These are phyloP conservation scores for Eucalyptus cladocalyx DNA, from an alignment of 345 rosid species.

Conservation along the genomic window DNA sequence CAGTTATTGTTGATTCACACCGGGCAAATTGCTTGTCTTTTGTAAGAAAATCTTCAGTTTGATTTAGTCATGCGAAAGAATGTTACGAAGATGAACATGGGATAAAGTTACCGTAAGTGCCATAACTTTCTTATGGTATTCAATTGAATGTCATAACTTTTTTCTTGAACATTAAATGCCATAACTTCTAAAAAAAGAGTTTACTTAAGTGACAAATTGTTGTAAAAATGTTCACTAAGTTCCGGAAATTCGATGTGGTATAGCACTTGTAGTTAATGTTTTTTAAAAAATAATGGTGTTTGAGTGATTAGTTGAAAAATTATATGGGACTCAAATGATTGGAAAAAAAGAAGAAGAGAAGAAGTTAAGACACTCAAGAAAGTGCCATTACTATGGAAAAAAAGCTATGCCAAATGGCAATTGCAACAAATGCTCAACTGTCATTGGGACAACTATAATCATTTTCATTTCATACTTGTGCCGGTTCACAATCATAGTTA, in stretches of 20 bases:
- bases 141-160: background rate
- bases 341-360: background rate
- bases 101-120: background rate
- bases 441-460: background rate
- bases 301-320: too few species aligned
- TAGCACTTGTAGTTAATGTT: background rate
- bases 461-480: background rate
- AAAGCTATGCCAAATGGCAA: background rate
- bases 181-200: too few species aligned
- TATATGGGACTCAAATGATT: background rate
- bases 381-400: too few species aligned
- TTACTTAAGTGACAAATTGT: background rate
- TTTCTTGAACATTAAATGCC: too few species aligned
- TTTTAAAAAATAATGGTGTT: background rate
- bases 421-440: background rate
- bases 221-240: too few species aligned
- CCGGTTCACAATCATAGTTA: background rate
- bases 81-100: background rate
- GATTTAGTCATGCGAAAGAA: background rate
- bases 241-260: fast-evolving
- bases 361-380: too few species aligned
- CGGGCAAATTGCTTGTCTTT: background rate
- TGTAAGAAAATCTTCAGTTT: background rate
- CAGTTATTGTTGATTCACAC: too few species aligned
- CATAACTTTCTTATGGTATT: background rate